Evolutionary conservation across 1,284 basidiomycete species (phyloP), one percentile per base, ranked within the genome.

Genomic region (Austroboletus olivaceoglutinosus): DNA sequence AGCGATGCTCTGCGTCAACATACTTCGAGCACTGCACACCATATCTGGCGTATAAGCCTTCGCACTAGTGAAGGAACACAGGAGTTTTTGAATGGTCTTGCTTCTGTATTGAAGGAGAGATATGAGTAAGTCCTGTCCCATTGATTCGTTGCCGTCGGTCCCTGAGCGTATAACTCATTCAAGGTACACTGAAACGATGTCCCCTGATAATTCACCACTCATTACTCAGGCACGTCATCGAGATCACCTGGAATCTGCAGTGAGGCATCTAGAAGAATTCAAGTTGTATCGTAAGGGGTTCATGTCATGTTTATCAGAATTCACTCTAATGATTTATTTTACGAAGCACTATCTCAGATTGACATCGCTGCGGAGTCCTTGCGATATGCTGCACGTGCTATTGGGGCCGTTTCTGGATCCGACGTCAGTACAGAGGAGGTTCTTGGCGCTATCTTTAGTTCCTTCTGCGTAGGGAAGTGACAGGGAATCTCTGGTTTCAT

Each of bases 391-490:
- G 85, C 88, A 0, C 78, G 81, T 50, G 83, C 89, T 7, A 76
- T 95, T n/a, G 91, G 90, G 2, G 82, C 83, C 52, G 80, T 94
- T 16, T 86, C 87, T 5, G 91, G 92, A 2, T 64, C 76, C 22
- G 81, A 83, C 45, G 78, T 85, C 27, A 61, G 67, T 33, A 62
- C 63, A 34, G 87, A 95, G 60, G 89, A 93, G 54, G 76, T 94
- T 9, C 68, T 95, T 19, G 91, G 93, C 52, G 80, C 79, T 31
- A 78, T 95, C 31, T 95, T 95, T 64, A 75, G 77, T 30, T 86
- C 89, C 48, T 93, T 93, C 67, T 93, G 91, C 63, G 91, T 93
- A 51, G 91, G 91, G 29, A 91, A 91, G 70, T 91, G 45, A 65
- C 9, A 15, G 9, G 29, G 19, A n/a, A 36, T 18, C 5, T 41